Evolutionary conservation across 345 rosid genomes (phyloP).

Genomic region (Adansonia digitata): DNA sequence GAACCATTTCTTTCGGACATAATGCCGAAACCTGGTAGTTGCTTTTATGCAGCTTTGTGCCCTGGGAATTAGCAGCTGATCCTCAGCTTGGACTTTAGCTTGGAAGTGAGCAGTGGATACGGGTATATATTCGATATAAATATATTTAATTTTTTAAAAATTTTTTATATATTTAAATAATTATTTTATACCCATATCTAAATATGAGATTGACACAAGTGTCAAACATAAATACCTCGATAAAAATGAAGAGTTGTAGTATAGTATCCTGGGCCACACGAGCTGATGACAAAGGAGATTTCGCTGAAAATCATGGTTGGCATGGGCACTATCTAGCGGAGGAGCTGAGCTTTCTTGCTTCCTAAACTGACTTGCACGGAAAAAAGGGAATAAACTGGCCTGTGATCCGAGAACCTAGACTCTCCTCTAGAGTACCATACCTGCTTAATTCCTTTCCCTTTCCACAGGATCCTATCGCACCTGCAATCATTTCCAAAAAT

Average conservation of each 20-base stretch:
- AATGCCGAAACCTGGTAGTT: constrained; percentile 32
- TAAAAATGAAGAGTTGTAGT: no score
- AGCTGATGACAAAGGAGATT: no score
- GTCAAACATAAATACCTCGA: no score
- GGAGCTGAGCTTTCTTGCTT: constrained; percentile 18
- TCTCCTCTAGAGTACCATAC: constrained; percentile 71
- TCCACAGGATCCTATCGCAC: constrained; percentile 93
- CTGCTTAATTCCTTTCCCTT: constrained; percentile 78
- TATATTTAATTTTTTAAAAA: no score
- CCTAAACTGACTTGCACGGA: constrained; percentile 44
- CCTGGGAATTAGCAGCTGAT: constrained; percentile 47
- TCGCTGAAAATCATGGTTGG: constrained; percentile 35
- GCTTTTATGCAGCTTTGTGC: constrained; percentile 42
- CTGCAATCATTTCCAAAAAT: constrained; percentile 27
- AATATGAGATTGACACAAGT: no score
- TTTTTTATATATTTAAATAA: no score
- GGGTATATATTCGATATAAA: no score
- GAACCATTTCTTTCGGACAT: no score
- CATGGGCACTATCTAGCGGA: neutral
- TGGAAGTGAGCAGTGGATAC: no score
- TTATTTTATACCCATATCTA: no score
- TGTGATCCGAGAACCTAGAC: constrained; percentile 88
- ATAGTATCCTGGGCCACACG: no score
- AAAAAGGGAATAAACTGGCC: constrained; percentile 79
- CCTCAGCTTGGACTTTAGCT: constrained; percentile 86